Evolutionary conservation across 805 yeast genomes (phyloP).

Genomic region (Saccharomycodes ludwigii): DNA sequence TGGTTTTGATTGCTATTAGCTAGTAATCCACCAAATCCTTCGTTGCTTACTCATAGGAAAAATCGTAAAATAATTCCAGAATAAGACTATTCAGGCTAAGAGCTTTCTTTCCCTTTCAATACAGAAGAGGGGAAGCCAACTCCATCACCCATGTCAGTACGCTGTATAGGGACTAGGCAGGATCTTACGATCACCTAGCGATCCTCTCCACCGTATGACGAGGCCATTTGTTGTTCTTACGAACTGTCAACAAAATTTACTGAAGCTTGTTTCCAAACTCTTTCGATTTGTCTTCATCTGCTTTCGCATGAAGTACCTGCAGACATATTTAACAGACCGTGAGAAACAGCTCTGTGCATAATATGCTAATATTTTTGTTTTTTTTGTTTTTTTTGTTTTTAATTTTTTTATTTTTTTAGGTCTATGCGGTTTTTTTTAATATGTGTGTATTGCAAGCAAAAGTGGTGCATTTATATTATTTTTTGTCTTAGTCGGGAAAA

Average conservation of each 20-base stretch:
- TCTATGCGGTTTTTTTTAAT: too few relatives aligned
- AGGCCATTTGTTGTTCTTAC: conserved; percentile 20
- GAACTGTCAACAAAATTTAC: conserved; percentile 14
- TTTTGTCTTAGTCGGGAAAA: too few relatives aligned
- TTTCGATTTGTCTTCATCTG: conserved; percentile 20
- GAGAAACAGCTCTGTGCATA: too few relatives aligned
- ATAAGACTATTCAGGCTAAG: conserved; percentile 24
- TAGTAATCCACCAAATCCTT: conserved; percentile 25
- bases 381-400: too few relatives aligned
- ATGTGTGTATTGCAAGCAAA: too few relatives aligned
- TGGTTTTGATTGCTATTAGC: conserved; percentile 19
- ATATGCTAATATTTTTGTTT: too few relatives aligned
- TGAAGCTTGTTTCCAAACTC: conserved; percentile 20
- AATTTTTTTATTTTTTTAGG: too few relatives aligned
- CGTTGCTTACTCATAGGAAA: conserved; percentile 21
- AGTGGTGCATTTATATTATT: too few relatives aligned
- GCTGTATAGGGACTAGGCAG: conserved; percentile 21
- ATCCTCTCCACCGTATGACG: conserved; percentile 23
- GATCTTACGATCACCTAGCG: conserved; percentile 22
- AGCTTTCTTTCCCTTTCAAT: too few relatives aligned
- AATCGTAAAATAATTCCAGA: conserved; percentile 24
- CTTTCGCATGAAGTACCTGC: conserved; percentile 20
- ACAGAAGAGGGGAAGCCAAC: neutral
- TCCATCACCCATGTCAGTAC: conserved; percentile 18
- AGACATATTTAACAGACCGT: conserved; percentile 5